Evolutionary conservation across 495 filamentous ascomycete species (phyloP).

Genomic region (Collariella sp.): DNA sequence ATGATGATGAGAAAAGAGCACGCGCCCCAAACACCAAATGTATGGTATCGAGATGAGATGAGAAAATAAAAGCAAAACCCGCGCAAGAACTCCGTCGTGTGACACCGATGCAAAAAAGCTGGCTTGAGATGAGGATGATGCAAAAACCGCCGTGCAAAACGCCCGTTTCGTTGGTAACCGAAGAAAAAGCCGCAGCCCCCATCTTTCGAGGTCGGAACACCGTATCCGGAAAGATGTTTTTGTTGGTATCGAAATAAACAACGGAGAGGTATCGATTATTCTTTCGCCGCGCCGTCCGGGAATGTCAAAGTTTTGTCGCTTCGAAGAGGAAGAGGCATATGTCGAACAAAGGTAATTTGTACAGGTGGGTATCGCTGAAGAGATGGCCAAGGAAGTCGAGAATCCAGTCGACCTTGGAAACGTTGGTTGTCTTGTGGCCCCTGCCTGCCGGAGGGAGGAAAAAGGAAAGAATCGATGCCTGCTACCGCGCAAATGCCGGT

Average conservation of each 20-base stretch:
- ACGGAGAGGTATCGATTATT: slow-evolving; percentile 30
- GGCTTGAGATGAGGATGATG: slow-evolving; percentile 23
- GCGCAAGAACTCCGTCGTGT: slow-evolving; percentile 26
- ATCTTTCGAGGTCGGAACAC: slow-evolving; percentile 29
- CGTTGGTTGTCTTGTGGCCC: slow-evolving; percentile 14
- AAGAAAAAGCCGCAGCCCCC: slow-evolving; percentile 19
- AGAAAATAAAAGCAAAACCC: slow-evolving; percentile 19
- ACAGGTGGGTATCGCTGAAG: slow-evolving; percentile 20
- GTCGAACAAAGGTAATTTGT: slow-evolving; percentile 31
- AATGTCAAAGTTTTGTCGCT: slow-evolving; percentile 27
- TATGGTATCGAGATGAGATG: slow-evolving; percentile 28
- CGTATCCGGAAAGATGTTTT: slow-evolving; percentile 11
- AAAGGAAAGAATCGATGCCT: slow-evolving; percentile 30
- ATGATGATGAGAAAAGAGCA: slow-evolving; percentile 16
- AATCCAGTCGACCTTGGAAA: slow-evolving; percentile 25
- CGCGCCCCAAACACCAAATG: slow-evolving; percentile 19
- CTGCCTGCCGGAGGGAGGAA: slow-evolving; percentile 23
- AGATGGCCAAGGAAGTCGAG: slow-evolving; percentile 23
- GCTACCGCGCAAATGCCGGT: slow-evolving; percentile 25
- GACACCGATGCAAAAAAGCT: slow-evolving; percentile 30
- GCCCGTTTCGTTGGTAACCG: slow-evolving; percentile 21
- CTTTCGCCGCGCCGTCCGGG: slow-evolving; percentile 32
- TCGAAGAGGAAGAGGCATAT: slow-evolving; percentile 21
- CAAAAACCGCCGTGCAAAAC: slow-evolving; percentile 30
- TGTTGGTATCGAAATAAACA: slow-evolving; percentile 18